phyloP scores from a whole-genome alignment of 78 protist species.

The Fonticula alba region DNA sequence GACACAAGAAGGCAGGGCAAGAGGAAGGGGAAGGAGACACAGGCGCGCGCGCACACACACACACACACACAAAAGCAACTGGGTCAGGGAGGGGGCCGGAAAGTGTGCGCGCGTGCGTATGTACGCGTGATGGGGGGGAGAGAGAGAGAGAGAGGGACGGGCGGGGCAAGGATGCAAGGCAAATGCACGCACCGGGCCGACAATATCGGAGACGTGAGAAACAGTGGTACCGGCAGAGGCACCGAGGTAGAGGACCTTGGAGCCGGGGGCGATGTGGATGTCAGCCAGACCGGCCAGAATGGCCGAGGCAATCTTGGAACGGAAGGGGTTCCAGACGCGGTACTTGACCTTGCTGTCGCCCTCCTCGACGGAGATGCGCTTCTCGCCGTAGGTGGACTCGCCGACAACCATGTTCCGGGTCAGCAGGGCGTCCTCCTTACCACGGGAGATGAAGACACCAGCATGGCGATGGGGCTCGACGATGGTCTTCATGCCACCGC shows the following conservation, averaged over 20 bases:
- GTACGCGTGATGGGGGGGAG: too few species aligned
- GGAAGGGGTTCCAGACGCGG: conserved; percentile 99
- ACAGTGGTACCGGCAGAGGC: conserved; percentile 99
- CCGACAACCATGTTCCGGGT: conserved; percentile 89
- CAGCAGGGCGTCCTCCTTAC: conserved; percentile 76
- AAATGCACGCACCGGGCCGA: conserved; percentile 88
- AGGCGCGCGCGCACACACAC: too few species aligned
- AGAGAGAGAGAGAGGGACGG: too few species aligned
- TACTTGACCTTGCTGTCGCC: conserved; percentile 85
- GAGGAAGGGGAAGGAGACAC: neutral
- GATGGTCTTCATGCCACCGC: conserved; percentile 71
- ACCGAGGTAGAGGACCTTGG: conserved; percentile 96
- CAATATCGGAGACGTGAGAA: conserved; percentile 94
- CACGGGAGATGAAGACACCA: conserved; percentile 76
- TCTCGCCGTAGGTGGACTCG: conserved; percentile 95
- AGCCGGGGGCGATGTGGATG: conserved; percentile 84
- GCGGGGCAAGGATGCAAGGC: too few species aligned
- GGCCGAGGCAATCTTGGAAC: conserved; percentile 99
- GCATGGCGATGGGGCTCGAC: conserved; percentile 80
- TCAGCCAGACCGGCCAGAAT: conserved; percentile 86
- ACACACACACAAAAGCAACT: neutral
- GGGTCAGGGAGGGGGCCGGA: too few species aligned
- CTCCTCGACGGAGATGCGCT: conserved; percentile 77
- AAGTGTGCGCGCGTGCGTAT: too few species aligned
- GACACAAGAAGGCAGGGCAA: neutral